Conservation (phyloP, 1,139 yeast genomes). For the Saccharomyces hybrid region DNA sequence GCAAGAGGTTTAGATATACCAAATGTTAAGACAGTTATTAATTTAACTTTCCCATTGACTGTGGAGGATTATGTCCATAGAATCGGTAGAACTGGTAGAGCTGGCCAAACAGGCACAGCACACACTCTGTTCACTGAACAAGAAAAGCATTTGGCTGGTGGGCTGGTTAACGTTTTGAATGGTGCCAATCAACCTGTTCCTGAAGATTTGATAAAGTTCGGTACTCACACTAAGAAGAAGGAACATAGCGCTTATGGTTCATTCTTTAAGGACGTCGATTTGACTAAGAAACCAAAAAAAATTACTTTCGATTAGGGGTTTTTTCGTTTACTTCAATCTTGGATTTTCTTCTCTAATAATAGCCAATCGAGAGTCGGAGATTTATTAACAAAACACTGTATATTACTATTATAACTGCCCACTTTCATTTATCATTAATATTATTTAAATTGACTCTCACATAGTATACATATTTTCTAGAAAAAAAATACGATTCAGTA, state of each 20-base stretch:
- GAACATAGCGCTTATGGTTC: constrained; percentile 96
- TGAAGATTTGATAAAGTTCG: constrained; percentile 90
- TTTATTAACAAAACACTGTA: not conserved
- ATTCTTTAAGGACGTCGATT: constrained; percentile 85
- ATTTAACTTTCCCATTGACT: constrained; percentile 93
- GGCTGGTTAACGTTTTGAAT: constrained; percentile 79
- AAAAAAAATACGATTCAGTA: not conserved
- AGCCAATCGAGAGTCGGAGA: not conserved
- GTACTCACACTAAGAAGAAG: constrained; percentile 96
- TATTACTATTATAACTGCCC: not conserved
- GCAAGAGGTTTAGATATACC: constrained; percentile 98
- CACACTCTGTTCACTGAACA: constrained; percentile 95
- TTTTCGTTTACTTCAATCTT: not conserved
- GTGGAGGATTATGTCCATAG: constrained; percentile 97
- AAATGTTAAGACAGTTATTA: constrained; percentile 90
- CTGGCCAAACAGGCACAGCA: constrained; percentile 91
- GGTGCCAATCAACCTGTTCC: constrained; percentile 97
- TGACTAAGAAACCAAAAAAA: constrained; percentile 82
- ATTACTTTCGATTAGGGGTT: constrained; percentile 51
- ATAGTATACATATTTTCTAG: not conserved
- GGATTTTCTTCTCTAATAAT: not conserved
- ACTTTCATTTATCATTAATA: not conserved
- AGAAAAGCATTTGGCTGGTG: constrained; percentile 95
- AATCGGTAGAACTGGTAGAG: constrained; percentile 98
- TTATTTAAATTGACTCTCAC: not conserved